Percentiles rank a stretch among this genome's conserved stretches.
These are phyloP conservation scores for Xerocomus brunneocitrinus DNA, from an alignment of 768 basidiomycete genomes.

Conservation along the genomic window DNA sequence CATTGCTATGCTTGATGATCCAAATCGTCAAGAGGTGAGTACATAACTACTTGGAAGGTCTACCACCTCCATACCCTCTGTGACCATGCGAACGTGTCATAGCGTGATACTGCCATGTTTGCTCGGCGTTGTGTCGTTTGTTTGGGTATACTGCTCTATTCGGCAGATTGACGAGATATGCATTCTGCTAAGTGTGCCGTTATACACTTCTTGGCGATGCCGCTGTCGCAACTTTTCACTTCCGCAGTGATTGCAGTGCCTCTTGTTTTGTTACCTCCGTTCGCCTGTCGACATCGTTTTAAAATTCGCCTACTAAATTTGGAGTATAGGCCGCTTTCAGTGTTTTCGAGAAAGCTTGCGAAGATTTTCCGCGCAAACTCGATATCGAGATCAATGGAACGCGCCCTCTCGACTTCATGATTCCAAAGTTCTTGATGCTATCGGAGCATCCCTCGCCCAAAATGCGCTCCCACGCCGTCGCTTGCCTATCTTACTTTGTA, in stretches of 20 bases:
- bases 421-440: slow-evolving; percentile 89
- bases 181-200: slow-evolving; percentile 4
- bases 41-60: not conserved
- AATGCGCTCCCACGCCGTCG: slow-evolving; percentile 90
- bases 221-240: not conserved
- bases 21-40: slow-evolving; percentile 81
- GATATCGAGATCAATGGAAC: slow-evolving; percentile 91
- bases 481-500: slow-evolving; percentile 92
- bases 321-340: slow-evolving; percentile 78
- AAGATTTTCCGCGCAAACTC: slow-evolving; percentile 94
- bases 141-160: slow-evolving; percentile 1
- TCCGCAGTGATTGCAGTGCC: slow-evolving; percentile 3
- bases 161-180: slow-evolving; percentile 4
- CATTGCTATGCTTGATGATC: slow-evolving; percentile 76
- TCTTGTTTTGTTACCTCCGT: not conserved
- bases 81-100: not conserved
- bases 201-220: slow-evolving; percentile 1
- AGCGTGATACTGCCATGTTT: not conserved
- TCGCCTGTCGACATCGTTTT: not conserved
- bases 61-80: not conserved
- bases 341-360: slow-evolving; percentile 91
- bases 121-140: slow-evolving; percentile 5
- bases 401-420: slow-evolving; percentile 93
- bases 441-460: slow-evolving; percentile 82
- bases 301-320: slow-evolving; percentile 15